Conservation (phyloP, 2,329 filamentous ascomycete species). For the Colletotrichum horii region DNA sequence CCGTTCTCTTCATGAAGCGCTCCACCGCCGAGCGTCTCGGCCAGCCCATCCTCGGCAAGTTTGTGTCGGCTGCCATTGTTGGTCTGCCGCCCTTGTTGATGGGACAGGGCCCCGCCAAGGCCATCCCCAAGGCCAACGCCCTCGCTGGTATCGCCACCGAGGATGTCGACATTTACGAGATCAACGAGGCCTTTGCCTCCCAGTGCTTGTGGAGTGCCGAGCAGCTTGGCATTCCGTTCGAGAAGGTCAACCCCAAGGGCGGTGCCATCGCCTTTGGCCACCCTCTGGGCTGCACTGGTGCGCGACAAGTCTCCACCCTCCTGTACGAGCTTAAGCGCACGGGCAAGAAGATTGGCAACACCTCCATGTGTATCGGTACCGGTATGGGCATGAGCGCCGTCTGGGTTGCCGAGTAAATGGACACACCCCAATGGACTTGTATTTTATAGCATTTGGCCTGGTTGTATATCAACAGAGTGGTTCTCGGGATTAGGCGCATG, state of each 20-base stretch:
- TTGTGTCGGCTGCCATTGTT: slow-evolving; percentile 81
- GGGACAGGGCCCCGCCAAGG: slow-evolving; percentile 94
- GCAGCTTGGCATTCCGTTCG: slow-evolving; percentile 79
- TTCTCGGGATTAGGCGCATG: slow-evolving; percentile 11
- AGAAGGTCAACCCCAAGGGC: slow-evolving; percentile 97
- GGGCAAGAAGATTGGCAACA: slow-evolving; percentile 85
- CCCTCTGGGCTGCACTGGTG: slow-evolving; percentile 92
- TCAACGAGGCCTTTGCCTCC: slow-evolving; percentile 98
- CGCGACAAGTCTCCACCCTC: slow-evolving; percentile 90
- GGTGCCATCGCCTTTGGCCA: slow-evolving; percentile 96
- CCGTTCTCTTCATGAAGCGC: slow-evolving; percentile 94
- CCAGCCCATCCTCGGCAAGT: slow-evolving; percentile 91
- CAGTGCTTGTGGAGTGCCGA: slow-evolving; percentile 95
- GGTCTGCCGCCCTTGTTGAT: slow-evolving; percentile 93
- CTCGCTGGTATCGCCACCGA: slow-evolving; percentile 86
- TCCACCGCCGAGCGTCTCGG: slow-evolving; percentile 87
- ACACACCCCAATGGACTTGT: not conserved
- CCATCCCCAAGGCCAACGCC: slow-evolving; percentile 89
- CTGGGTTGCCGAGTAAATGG: slow-evolving; percentile 87
- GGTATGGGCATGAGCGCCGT: slow-evolving; percentile 98
- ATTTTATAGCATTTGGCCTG: slow-evolving; percentile 11
- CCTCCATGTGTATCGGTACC: slow-evolving; percentile 95
- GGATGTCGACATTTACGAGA: slow-evolving; percentile 96
- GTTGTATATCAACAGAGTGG: slow-evolving; percentile 13
- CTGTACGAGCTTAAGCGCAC: slow-evolving; percentile 88